Evolutionary conservation across 1,284 basidiomycete species (phyloP), one percentile per base, ranked within the genome.

Genomic region (Fomes fomentarius): DNA sequence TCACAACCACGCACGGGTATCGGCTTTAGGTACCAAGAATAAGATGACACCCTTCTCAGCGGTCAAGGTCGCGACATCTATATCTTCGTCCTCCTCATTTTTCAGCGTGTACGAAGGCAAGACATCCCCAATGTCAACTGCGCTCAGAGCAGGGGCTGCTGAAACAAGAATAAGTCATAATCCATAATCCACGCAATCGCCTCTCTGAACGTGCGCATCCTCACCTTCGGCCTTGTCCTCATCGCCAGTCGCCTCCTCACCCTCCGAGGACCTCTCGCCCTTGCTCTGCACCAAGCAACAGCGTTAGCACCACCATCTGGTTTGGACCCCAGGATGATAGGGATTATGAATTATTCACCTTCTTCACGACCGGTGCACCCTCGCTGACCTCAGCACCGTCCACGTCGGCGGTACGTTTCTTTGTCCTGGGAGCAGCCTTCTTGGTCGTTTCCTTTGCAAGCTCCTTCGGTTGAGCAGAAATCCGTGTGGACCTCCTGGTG

Each of bases 1-100:
- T n/a, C n/a, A n/a, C n/a, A n/a, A n/a, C n/a, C n/a, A 79, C 86
- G 64, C 64, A 91, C 91, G 85, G 17, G 91, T 93, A 72, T 92
- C 87, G n/a, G 91, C 91, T 70, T 89, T 91, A 44, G 89, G 89
- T 3, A 93, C 83, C 9, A 94, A 75, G 78, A 96, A 96, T 58
- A 96, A 70, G 28, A 96, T 82, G 5, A 91, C 80, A 1, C 93
- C 93, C 66, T 86, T 85, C 58, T 91, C 86, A 14, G 75, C 75
- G 3, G 84, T 74, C 41, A 92, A 72, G 3, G 74, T 77, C 24
- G 79, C 71, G n/a, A 88, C 74, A 56, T 89, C 79, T 26, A 91
- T 69, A 52, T 92, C 88, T 60, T 88, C 84, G 47, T 76, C 88
- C 68, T 86, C 85, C 70, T 92, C 89, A 69, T 91, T 89, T 74